Evolutionary conservation across 192 early-diverging fungal genomes (phyloP).

Genomic region (Coemansia javaensis): DNA sequence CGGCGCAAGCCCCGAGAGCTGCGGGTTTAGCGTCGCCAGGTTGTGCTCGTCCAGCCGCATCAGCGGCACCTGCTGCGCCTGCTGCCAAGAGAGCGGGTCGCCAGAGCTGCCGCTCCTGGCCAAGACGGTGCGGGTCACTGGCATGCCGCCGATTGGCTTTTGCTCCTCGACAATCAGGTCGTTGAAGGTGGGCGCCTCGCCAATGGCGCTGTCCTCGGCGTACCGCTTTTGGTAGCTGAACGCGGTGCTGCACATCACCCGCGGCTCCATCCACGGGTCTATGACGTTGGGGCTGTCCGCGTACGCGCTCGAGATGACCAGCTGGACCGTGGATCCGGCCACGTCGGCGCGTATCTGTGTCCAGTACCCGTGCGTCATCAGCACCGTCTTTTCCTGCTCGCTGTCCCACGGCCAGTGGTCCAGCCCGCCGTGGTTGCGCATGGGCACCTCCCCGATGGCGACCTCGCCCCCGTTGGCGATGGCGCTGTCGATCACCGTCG

Average conservation of each 20-base stretch:
- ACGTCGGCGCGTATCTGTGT: constrained; percentile 6
- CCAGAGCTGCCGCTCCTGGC: neutral
- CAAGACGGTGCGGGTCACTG: neutral
- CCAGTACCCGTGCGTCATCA: constrained; percentile 2
- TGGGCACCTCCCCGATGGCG: neutral
- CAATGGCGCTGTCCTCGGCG: constrained; percentile 4
- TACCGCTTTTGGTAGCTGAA: constrained; percentile 15
- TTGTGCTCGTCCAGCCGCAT: neutral
- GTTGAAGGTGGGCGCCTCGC: constrained; percentile 5
- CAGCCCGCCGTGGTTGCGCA: constrained; percentile 14
- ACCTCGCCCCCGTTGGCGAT: constrained; percentile 5
- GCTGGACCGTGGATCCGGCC: neutral
- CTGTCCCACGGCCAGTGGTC: constrained; percentile 33
- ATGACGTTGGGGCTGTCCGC: constrained; percentile 4
- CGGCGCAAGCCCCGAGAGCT: neutral
- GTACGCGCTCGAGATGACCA: constrained; percentile 14
- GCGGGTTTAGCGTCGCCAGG: neutral
- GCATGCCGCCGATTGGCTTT: neutral
- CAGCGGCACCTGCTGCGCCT: constrained; percentile 2
- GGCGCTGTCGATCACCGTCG: constrained; percentile 1
- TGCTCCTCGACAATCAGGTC: neutral
- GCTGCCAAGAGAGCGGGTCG: neutral
- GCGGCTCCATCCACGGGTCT: constrained; percentile 27
- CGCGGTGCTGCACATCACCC: constrained; percentile 10
- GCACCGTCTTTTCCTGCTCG: neutral